phyloP scores from a whole-genome alignment of 1,284 basidiomycete genomes.

The Ustilago trichophora region DNA sequence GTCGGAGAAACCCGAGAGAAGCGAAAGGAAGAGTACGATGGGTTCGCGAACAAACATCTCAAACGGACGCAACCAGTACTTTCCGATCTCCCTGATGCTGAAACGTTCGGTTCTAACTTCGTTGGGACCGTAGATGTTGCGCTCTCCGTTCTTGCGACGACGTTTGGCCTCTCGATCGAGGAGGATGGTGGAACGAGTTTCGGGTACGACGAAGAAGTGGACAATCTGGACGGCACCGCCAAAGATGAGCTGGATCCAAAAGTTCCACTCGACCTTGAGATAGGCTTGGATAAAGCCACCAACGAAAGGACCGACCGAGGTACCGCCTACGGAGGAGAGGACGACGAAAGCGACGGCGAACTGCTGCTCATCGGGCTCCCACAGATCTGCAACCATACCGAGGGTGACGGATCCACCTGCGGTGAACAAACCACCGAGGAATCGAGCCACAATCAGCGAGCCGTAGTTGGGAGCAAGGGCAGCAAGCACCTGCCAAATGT shows the following conservation, averaged over 20 bases:
- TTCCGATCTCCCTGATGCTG: slow-evolving; percentile 64
- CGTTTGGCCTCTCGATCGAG: slow-evolving; percentile 68
- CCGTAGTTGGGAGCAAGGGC: slow-evolving; percentile 64
- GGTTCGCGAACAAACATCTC: slow-evolving; percentile 67
- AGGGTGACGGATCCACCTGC: slow-evolving; percentile 68
- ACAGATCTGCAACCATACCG: slow-evolving; percentile 68
- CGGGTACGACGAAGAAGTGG: slow-evolving; percentile 68
- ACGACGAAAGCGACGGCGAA: slow-evolving; percentile 66
- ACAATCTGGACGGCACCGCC: slow-evolving; percentile 67
- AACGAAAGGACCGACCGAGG: slow-evolving; percentile 62
- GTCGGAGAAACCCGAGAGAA: slow-evolving; percentile 68
- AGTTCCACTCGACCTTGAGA: slow-evolving; percentile 62
- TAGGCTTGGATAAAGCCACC: slow-evolving; percentile 56
- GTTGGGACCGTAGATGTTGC: slow-evolving; percentile 68
- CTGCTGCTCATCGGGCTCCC: slow-evolving; percentile 64
- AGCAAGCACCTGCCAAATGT: slow-evolving; percentile 63
- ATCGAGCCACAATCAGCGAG: slow-evolving; percentile 62
- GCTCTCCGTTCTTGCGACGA: slow-evolving; percentile 64
- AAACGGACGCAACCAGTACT: slow-evolving; percentile 67
- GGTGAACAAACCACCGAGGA: slow-evolving; percentile 65
- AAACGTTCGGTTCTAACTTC: slow-evolving; percentile 67
- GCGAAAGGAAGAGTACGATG: slow-evolving; percentile 68
- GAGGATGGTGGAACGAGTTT: slow-evolving; percentile 67
- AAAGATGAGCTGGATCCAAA: slow-evolving; percentile 68
- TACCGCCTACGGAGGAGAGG: slow-evolving; percentile 62